A percentile compares a stretch with the other conserved stretches of the same genome.
Conservation (phyloP, 2,329 filamentous ascomycete species). For the Neonectria magnoliae region DNA sequence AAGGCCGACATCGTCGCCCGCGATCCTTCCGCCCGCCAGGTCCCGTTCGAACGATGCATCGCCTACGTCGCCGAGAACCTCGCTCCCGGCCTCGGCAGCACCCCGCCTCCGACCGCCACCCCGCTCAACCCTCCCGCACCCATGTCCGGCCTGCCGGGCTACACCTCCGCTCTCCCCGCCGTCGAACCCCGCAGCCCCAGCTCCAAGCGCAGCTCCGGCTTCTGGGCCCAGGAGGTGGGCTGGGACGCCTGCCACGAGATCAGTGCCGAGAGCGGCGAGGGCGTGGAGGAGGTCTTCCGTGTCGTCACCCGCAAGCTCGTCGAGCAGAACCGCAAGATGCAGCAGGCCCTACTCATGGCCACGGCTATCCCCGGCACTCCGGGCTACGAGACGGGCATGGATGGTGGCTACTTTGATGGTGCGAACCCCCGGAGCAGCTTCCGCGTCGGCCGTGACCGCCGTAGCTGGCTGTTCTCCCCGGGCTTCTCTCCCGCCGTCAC, state of each 20-base stretch:
- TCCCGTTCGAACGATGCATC: slow-evolving; percentile 95
- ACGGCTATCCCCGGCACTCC: slow-evolving; percentile 62
- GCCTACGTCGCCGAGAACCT: slow-evolving; percentile 94
- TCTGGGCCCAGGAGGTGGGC: slow-evolving; percentile 92
- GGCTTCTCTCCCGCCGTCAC: slow-evolving; percentile 63
- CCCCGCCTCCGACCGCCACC: slow-evolving; percentile 73
- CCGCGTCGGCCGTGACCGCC: slow-evolving; percentile 65
- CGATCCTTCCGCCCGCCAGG: slow-evolving; percentile 80
- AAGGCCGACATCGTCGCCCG: slow-evolving; percentile 90
- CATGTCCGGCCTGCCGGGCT: slow-evolving; percentile 29
- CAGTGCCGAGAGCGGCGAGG: slow-evolving; percentile 91
- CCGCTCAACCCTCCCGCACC: slow-evolving; percentile 44
- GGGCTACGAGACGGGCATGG: slow-evolving; percentile 56
- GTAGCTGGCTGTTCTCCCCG: slow-evolving; percentile 69
- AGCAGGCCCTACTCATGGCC: slow-evolving; percentile 66
- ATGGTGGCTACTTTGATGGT: slow-evolving; percentile 63
- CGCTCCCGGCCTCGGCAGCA: slow-evolving; percentile 73
- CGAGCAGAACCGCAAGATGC: slow-evolving; percentile 71
- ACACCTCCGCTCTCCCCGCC: slow-evolving; percentile 32
- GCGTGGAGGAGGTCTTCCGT: slow-evolving; percentile 95
- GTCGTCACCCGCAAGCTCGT: slow-evolving; percentile 71
- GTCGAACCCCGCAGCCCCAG: slow-evolving; percentile 68
- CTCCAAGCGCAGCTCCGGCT: slow-evolving; percentile 75
- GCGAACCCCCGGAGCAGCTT: slow-evolving; percentile 61
- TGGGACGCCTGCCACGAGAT: slow-evolving; percentile 99